These are phyloP conservation scores for Rhynchosporium secalis DNA, from an alignment of 2,329 filamentous ascomycete species.

Conservation along the genomic window DNA sequence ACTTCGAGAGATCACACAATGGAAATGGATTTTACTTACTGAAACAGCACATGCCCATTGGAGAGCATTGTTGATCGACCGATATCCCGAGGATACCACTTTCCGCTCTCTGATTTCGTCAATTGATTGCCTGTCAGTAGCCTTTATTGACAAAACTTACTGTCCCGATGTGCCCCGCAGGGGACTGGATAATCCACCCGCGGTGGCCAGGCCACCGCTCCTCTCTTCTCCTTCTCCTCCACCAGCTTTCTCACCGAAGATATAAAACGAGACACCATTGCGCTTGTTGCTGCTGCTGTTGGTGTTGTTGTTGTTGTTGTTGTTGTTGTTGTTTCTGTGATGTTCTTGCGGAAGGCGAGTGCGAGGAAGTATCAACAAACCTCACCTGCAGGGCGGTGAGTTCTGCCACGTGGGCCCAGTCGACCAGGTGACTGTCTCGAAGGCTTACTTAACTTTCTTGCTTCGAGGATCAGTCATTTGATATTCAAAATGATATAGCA, in stretches of 20 bases:
- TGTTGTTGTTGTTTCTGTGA: neutral
- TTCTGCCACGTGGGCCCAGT: slow-evolving; percentile 1
- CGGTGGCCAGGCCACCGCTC: slow-evolving; percentile 17
- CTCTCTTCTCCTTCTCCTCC: neutral
- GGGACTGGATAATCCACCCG: slow-evolving; percentile 10
- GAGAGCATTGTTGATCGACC: slow-evolving; percentile 24
- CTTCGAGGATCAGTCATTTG: neutral
- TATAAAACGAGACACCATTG: neutral
- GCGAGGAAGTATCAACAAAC: neutral
- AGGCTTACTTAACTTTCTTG: neutral
- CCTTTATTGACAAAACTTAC: slow-evolving; percentile 14
- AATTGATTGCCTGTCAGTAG: neutral
- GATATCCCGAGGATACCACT: slow-evolving; percentile 26
- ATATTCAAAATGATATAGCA: neutral
- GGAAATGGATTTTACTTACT: slow-evolving; percentile 13
- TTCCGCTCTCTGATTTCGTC: slow-evolving; percentile 21
- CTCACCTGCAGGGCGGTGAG: neutral
- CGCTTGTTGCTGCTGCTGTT: neutral
- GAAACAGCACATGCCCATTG: slow-evolving; percentile 23
- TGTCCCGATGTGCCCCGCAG: slow-evolving; percentile 25
- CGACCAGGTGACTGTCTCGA: neutral
- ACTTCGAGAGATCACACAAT: no score
- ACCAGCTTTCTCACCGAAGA: neutral
- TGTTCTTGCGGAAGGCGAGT: neutral
- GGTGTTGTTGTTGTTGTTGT: neutral